Evolutionary conservation across 176 grass and related monocot species (phyloP).

Genomic region (Areca catechu): DNA sequence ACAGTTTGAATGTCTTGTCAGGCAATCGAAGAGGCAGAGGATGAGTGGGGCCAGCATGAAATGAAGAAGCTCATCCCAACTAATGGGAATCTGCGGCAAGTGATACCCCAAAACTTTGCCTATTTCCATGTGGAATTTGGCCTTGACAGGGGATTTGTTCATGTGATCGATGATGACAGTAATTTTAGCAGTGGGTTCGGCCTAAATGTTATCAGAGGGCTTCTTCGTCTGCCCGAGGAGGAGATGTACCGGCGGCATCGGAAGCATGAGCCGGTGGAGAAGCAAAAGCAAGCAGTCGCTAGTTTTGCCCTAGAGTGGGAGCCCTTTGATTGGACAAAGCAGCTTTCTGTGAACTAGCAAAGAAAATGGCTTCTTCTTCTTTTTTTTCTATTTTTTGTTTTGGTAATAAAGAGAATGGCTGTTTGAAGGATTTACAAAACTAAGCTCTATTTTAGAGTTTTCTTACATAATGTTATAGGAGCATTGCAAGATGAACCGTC

Average conservation of each 20-base stretch:
- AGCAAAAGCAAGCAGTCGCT: conserved; percentile 48
- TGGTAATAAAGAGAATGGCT: too few relatives aligned
- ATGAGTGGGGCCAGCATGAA: conserved; percentile 86
- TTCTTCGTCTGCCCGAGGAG: conserved; percentile 68
- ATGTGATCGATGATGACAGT: conserved; percentile 84
- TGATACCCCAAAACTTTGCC: conserved; percentile 78
- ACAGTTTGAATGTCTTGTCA: conserved; percentile 1
- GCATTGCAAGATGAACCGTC: too few relatives aligned
- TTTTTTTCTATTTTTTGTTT: too few relatives aligned
- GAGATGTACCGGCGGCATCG: conserved; percentile 66
- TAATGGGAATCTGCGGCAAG: conserved; percentile 61
- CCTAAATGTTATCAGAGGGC: conserved; percentile 68
- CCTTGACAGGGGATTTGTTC: conserved; percentile 71
- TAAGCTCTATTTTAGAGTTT: too few relatives aligned
- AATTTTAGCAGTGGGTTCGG: conserved; percentile 74
- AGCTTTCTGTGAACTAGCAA: conserved; percentile 16
- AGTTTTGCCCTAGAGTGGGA: conserved; percentile 67
- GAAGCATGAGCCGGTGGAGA: conserved; percentile 62
- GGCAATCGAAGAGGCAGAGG: conserved; percentile 91
- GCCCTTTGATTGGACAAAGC: conserved; percentile 75
- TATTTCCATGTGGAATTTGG: conserved; percentile 96
- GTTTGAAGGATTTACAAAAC: too few relatives aligned
- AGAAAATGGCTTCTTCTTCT: too few relatives aligned
- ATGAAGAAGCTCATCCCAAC: conserved; percentile 88
- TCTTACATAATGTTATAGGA: too few relatives aligned